These are phyloP conservation scores for Yamadazyma nakazawae DNA, from an alignment of 805 yeast genomes.

Conservation along the genomic window DNA sequence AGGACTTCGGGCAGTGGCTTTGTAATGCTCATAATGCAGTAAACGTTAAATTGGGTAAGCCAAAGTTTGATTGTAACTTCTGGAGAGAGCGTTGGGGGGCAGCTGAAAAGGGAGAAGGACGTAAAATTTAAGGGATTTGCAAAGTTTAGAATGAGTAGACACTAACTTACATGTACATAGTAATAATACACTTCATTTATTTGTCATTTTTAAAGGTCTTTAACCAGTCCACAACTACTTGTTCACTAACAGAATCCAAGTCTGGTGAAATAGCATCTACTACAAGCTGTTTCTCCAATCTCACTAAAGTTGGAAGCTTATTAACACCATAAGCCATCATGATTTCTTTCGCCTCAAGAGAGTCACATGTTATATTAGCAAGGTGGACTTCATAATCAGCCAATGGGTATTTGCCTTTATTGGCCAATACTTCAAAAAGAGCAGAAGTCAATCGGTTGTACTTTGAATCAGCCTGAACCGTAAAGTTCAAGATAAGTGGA, in stretches of 20 bases:
- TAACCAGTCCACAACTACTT: conserved; percentile 28
- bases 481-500: conserved; percentile 71
- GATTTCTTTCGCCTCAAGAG: conserved; percentile 58
- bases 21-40: conserved; percentile 95
- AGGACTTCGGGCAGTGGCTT: conserved; percentile 83
- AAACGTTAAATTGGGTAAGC: conserved; percentile 83
- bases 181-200: background rate
- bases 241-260: conserved; percentile 20
- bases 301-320: conserved; percentile 63
- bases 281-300: conserved; percentile 63
- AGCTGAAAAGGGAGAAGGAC: conserved; percentile 41
- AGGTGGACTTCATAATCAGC: conserved; percentile 48
- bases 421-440: conserved; percentile 36
- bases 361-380: conserved; percentile 73
- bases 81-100: conserved; percentile 89
- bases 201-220: conserved; percentile 5
- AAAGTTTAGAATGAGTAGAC: background rate
- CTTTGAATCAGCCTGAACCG: conserved; percentile 58
- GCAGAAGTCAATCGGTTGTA: conserved; percentile 63
- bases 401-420: conserved; percentile 31
- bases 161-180: background rate
- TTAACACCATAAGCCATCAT: conserved; percentile 52
- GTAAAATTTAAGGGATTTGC: conserved; percentile 25
- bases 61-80: conserved; percentile 75
- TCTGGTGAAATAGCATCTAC: conserved; percentile 23